Evolutionary conservation across 2,329 filamentous ascomycete species (phyloP).

Genomic region (Alternaria dauci): DNA sequence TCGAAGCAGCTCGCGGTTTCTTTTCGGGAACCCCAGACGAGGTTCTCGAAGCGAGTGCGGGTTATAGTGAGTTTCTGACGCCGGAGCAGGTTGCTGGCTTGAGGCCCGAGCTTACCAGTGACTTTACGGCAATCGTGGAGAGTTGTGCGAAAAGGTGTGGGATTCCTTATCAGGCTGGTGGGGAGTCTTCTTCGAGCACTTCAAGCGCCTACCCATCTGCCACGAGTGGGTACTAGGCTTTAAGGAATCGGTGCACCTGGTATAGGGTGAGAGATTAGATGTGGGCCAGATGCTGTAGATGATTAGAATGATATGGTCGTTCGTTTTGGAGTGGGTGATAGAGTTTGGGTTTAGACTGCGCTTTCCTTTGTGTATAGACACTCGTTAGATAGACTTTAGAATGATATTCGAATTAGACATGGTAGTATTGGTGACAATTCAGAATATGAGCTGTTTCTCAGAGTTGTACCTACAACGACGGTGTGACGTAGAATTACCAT

Average conservation of each 20-base stretch:
- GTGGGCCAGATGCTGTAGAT: not conserved
- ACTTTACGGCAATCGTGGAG: conserved; percentile 28
- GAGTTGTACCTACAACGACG: not conserved
- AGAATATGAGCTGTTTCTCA: not conserved
- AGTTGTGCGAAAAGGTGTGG: conserved; percentile 32
- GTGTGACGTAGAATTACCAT: not conserved
- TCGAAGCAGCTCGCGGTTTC: conserved; percentile 45
- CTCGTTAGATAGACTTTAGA: not conserved
- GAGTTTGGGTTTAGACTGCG: not conserved
- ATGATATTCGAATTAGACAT: not conserved
- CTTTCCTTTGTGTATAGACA: conserved; percentile 8
- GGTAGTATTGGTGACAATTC: not conserved
- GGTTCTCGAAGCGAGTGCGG: conserved; percentile 24
- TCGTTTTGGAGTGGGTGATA: not conserved
- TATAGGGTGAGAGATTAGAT: fast-evolving
- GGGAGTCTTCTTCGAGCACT: not conserved
- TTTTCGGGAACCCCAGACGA: conserved; percentile 34
- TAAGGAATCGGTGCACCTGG: not conserved
- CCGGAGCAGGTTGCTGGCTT: conserved; percentile 24
- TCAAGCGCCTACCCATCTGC: not conserved
- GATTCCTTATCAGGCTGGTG: conserved; percentile 21
- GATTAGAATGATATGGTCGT: not conserved
- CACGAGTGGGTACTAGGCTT: conserved; percentile 1
- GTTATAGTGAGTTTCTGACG: conserved; percentile 28
- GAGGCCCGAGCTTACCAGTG: conserved; percentile 23